These are phyloP conservation scores for Yamadazyma takamatsuzukensis DNA, from an alignment of 805 yeast genomes.

Conservation along the genomic window DNA sequence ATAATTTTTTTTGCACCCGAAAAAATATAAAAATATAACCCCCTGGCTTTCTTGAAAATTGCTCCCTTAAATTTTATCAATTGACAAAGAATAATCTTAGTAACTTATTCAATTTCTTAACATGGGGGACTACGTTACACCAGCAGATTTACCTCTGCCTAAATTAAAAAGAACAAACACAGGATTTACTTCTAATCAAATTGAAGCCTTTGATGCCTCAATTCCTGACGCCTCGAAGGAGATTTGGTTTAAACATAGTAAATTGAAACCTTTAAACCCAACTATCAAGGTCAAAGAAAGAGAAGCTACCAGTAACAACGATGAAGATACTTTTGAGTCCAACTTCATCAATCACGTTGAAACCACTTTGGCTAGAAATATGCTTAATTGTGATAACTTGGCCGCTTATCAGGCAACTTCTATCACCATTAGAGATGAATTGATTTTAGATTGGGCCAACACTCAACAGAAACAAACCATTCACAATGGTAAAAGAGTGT, in stretches of 20 bases:
- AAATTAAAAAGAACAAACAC: constrained; percentile 73
- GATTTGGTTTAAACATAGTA: constrained; percentile 71
- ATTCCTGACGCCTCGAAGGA: constrained; percentile 78
- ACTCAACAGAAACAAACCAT: constrained; percentile 88
- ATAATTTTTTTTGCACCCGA: neutral
- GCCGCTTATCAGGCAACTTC: constrained; percentile 94
- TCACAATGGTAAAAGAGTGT: constrained; percentile 79
- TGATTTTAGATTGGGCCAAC: constrained; percentile 85
- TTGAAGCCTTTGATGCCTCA: constrained; percentile 72
- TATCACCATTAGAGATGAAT: constrained; percentile 69
- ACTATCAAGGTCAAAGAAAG: constrained; percentile 34
- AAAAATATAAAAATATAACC: too few relatives aligned
- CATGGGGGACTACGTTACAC: constrained; percentile 38
- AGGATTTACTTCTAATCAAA: constrained; percentile 89
- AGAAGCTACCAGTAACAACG: constrained; percentile 13
- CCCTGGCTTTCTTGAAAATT: neutral
- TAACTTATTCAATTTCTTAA: neutral
- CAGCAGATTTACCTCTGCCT: constrained; percentile 36
- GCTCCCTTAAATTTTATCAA: neutral
- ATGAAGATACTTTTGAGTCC: constrained; percentile 57
- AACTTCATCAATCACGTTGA: constrained; percentile 83
- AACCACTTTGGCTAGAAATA: constrained; percentile 83
- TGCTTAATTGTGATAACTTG: constrained; percentile 86
- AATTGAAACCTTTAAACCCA: constrained; percentile 25
- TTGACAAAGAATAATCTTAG: neutral